Evolutionary conservation across 1,284 basidiomycete species (phyloP), one percentile per base, ranked within the genome.

Genomic region (Apiotrichum sp.): DNA sequence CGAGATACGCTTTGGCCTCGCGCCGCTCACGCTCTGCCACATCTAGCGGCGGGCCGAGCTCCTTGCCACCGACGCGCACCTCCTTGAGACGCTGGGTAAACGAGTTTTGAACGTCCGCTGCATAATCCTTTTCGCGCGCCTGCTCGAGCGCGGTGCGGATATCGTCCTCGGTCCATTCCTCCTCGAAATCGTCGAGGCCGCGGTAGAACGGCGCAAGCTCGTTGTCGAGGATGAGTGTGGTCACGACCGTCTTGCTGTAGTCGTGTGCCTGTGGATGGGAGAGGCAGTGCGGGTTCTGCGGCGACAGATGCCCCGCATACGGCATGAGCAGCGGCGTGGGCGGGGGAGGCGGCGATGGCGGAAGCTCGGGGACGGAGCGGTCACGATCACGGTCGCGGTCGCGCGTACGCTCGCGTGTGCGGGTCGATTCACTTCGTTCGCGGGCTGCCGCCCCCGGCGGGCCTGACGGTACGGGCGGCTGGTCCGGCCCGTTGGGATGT

Each of bases 141-240:
- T 73, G 71, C 14, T 59, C 59, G 29, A 78, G 59, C 7, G 59
- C 58, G 29, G 59, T 54, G 9, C 88, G 82, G 61, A 95, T 86
- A 71, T 86, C 86, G 50, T 88, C 86, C 67, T 88, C 85, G 62
- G 87, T 84, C 87, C 89, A 93, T 54, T 83, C 81, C 11, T 88
- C 86, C 34, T 89, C 86, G 70, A 89, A 97, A 63, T 98, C 95
- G 68, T 98, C 93, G 34, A 96, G 80, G 4, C 93, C 93, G 45
- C 90, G 83, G 76, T 97, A 98, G 78, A 98, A 98, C 0, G 96
- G 96, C 0, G 93, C 91, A 32, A 98, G 83, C 68, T 84, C 86
- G 70, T 91, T 86, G 61, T 89, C 86, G 66, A 87, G 79, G 74
- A 98, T 93, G 69, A 91, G 82, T 70, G 88, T 84, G 52, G 88